Evolutionary conservation across 352 stramenopile genomes (phyloP).

Genomic region (Globisporangium acanthophoron): DNA sequence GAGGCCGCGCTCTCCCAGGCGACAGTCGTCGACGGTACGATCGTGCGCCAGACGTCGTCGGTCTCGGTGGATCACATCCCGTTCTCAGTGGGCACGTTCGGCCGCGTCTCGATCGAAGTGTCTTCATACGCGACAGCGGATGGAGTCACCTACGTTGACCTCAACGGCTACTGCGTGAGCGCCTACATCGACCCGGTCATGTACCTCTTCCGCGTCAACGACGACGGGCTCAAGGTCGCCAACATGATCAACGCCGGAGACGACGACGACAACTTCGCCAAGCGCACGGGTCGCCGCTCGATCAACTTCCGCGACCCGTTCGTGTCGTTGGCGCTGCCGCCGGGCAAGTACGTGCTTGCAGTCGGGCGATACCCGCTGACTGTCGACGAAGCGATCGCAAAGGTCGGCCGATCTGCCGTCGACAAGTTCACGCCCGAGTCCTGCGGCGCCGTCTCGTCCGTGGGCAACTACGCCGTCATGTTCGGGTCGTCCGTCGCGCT

Average conservation of each 20-base stretch:
- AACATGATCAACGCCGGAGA: constrained; percentile 52
- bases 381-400: constrained; percentile 44
- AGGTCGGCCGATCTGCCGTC: constrained; percentile 19
- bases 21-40: constrained; percentile 43
- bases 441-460: constrained; percentile 27
- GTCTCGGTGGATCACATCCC: constrained; percentile 60
- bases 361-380: constrained; percentile 64
- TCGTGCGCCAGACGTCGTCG: constrained; percentile 26
- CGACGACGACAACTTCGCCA: constrained; percentile 57
- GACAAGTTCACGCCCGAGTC: constrained; percentile 45
- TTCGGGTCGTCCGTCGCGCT: constrained; percentile 33
- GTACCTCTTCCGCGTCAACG: constrained; percentile 49
- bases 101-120: constrained; percentile 53
- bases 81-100: constrained; percentile 41
- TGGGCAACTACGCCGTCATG: constrained; percentile 53
- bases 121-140: constrained; percentile 44
- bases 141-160: constrained; percentile 33
- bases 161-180: constrained; percentile 59
- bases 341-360: constrained; percentile 49
- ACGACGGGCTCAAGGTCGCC: constrained; percentile 19
- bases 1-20: constrained; percentile 31
- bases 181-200: constrained; percentile 59
- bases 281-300: constrained; percentile 36
- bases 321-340: constrained; percentile 46
- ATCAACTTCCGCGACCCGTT: constrained; percentile 75